phyloP scores from a whole-genome alignment of 2,329 filamentous ascomycete genomes.

The Paecilomyces fulvus region DNA sequence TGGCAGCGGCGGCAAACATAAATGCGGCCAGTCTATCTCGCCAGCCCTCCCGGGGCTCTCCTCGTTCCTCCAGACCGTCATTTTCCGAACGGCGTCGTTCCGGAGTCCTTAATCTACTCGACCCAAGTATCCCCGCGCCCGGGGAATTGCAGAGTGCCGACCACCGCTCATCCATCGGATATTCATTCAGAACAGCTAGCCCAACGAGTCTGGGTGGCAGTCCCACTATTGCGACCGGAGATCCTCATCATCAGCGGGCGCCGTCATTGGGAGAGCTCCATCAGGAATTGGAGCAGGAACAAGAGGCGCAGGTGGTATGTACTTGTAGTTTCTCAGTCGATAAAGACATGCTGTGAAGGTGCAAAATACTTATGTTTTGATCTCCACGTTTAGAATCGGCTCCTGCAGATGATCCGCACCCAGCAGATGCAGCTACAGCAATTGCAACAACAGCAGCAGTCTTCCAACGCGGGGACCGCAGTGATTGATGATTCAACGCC shows the following conservation, averaged over 20 bases:
- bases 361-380: slow-evolving; percentile 3
- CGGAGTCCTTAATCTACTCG: slow-evolving; percentile 30
- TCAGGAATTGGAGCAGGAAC: slow-evolving; percentile 44
- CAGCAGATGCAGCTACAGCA: slow-evolving; percentile 39
- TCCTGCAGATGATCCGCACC: slow-evolving; percentile 41
- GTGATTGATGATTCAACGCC: slow-evolving; percentile 37
- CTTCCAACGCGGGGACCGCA: slow-evolving; percentile 15
- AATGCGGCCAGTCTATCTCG: slow-evolving; percentile 63
- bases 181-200: slow-evolving; percentile 34
- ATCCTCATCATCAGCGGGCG: slow-evolving; percentile 41
- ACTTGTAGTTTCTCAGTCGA: background rate
- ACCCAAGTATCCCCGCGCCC: slow-evolving; percentile 25
- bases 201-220: slow-evolving; percentile 36
- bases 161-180: slow-evolving; percentile 29
- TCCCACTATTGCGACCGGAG: slow-evolving; percentile 34
- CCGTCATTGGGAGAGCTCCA: slow-evolving; percentile 43
- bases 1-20: slow-evolving; percentile 68
- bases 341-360: background rate
- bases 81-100: slow-evolving; percentile 37
- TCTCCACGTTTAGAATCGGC: slow-evolving; percentile 32
- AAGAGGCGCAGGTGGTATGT: slow-evolving; percentile 44
- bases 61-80: slow-evolving; percentile 26
- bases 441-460: slow-evolving; percentile 22
- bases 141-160: slow-evolving; percentile 31
- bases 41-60: slow-evolving; percentile 27